Percentiles rank a stretch among this genome's conserved stretches.
Conservation (phyloP, 305 asterid species). For the Striga hermonthica region DNA sequence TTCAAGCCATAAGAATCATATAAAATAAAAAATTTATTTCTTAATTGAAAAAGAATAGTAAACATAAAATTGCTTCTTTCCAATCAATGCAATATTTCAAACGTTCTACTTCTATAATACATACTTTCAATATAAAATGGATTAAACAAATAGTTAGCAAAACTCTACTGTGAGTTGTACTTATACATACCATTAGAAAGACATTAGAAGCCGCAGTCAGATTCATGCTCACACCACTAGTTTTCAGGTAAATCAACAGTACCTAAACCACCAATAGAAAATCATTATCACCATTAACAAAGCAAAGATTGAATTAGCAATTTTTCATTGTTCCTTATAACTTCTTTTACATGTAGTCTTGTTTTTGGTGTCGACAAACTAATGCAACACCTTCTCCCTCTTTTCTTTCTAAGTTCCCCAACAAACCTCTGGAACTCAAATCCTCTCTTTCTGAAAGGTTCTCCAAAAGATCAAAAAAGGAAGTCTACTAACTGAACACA, state of each 20-base stretch:
- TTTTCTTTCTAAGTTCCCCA: conserved; percentile 60
- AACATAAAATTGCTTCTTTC: background rate
- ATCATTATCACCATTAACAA: background rate
- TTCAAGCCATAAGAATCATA: background rate
- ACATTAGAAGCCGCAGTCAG: conserved; percentile 83
- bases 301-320: too few relatives aligned
- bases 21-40: background rate
- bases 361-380: conserved; percentile 56
- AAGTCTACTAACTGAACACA: conserved; percentile 75
- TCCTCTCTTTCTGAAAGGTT: conserved; percentile 44
- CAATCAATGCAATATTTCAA: background rate
- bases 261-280: conserved; percentile 39
- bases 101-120: too few relatives aligned
- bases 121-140: too few relatives aligned
- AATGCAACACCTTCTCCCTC: conserved; percentile 58
- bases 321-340: too few relatives aligned
- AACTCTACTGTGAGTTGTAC: too few relatives aligned
- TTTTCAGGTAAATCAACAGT: conserved; percentile 68
- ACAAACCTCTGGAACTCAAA: conserved; percentile 63
- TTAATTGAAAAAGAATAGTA: background rate
- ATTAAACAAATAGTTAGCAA: too few relatives aligned
- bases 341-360: conserved; percentile 38
- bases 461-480: conserved; percentile 67
- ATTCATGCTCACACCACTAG: conserved; percentile 86
- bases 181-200: conserved; percentile 57